Conservation (phyloP, 768 basidiomycete species). For the Pulveroboletus sp. region DNA sequence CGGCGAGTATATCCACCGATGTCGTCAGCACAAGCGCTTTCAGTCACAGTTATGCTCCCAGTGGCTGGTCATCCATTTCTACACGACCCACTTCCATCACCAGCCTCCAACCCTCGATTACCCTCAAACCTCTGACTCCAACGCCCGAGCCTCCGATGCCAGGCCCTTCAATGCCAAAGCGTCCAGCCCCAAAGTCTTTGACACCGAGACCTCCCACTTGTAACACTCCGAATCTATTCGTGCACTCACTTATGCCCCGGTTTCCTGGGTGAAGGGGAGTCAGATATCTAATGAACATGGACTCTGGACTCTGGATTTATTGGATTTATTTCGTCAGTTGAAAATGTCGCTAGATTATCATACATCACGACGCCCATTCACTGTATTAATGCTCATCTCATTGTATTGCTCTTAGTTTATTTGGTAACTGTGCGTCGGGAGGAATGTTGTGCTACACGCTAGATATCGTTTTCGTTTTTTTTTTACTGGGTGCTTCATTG, state of each 20-base stretch:
- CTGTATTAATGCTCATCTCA: no score
- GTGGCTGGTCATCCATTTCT: constrained; percentile 28
- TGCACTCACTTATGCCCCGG: constrained; percentile 40
- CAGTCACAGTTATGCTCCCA: constrained; percentile 21
- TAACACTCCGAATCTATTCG: constrained; percentile 31
- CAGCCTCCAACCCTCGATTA: constrained; percentile 21
- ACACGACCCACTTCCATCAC: constrained; percentile 27
- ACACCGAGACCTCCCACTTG: not conserved
- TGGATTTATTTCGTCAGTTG: constrained; percentile 10
- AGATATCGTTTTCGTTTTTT: no score
- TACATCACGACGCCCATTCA: constrained; percentile 27
- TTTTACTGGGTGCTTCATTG: no score
- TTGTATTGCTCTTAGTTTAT: no score
- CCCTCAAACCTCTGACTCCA: constrained; percentile 26
- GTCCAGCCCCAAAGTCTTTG: no score
- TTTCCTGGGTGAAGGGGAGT: constrained; percentile 31
- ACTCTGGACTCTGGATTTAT: constrained; percentile 1
- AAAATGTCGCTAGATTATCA: constrained; percentile 14
- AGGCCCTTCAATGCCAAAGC: no score
- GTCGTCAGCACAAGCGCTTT: constrained; percentile 25
- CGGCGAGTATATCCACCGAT: constrained; percentile 30
- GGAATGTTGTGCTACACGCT: no score
- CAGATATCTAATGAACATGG: not conserved
- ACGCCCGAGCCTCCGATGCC: constrained; percentile 12
- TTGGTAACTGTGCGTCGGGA: no score